phyloP scores from a whole-genome alignment of 257 asterid species.

The Solanum raphanifolium region DNA sequence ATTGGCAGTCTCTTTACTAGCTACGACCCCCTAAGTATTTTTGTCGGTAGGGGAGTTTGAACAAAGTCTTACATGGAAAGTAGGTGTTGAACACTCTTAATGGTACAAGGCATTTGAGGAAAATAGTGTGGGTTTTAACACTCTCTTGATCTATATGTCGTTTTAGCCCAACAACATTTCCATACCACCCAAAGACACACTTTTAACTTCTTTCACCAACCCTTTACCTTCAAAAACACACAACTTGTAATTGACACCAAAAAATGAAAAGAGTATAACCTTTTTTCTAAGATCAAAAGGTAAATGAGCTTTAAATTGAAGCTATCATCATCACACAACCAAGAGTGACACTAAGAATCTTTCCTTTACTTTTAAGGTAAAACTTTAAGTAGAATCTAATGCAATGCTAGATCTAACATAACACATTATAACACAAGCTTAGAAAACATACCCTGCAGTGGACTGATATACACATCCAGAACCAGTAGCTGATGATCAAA shows the following conservation, averaged over 20 bases:
- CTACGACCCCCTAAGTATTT: not conserved
- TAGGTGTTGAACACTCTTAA: not conserved
- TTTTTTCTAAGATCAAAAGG: not conserved
- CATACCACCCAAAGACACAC: not conserved
- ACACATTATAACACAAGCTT: not conserved
- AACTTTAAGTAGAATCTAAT: not conserved
- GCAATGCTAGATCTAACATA: not conserved
- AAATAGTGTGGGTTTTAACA: not conserved
- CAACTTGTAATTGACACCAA: not conserved
- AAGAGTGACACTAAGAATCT: not conserved
- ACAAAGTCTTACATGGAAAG: not conserved
- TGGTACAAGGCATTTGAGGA: not conserved
- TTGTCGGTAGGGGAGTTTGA: not conserved
- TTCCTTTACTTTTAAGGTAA: not conserved
- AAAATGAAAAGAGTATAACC: not conserved
- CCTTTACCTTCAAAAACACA: not conserved
- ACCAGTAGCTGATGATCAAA: constrained; percentile 19
- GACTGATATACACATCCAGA: constrained; percentile 40
- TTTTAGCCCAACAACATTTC: not conserved
- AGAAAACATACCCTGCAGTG: constrained; percentile 45
- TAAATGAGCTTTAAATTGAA: not conserved
- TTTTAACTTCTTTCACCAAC: not conserved
- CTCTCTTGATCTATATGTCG: not conserved
- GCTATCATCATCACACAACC: not conserved
- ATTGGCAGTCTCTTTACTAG: not conserved